A percentile compares a stretch with the other conserved stretches of the same genome.
Conservation (phyloP, 805 yeast genomes). For the Kregervanrija delftensis region DNA sequence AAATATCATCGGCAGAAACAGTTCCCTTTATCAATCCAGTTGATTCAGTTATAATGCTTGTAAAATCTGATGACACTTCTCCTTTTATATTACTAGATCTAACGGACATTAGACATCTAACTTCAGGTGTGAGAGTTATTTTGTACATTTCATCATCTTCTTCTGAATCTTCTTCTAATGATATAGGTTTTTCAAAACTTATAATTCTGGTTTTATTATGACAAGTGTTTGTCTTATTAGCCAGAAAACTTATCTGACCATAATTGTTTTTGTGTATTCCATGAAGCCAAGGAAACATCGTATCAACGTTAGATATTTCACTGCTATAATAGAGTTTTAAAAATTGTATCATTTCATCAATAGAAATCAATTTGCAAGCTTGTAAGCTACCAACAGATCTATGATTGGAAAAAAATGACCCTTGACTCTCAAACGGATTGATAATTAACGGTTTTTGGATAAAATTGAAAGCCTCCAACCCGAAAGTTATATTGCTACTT, state of each 20-base stretch:
- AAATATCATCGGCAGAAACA: constrained; percentile 45
- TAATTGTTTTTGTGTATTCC: constrained; percentile 56
- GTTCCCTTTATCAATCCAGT: constrained; percentile 49
- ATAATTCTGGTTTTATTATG: constrained; percentile 9
- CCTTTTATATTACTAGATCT: constrained; percentile 25
- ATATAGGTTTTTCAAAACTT: constrained; percentile 7
- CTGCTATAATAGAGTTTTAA: constrained; percentile 17
- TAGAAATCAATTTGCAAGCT: constrained; percentile 18
- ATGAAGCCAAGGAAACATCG: constrained; percentile 88
- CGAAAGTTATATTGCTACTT: neutral
- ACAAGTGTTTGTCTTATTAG: constrained; percentile 13
- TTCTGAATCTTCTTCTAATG: constrained; percentile 4
- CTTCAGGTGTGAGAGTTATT: constrained; percentile 15
- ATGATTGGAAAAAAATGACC: constrained; percentile 16
- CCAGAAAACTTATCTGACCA: constrained; percentile 43
- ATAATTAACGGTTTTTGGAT: neutral
- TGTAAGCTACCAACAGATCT: constrained; percentile 8
- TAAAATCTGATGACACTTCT: constrained; percentile 22
- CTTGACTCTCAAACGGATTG: constrained; percentile 18
- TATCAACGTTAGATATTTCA: constrained; percentile 53
- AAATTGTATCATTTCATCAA: constrained; percentile 20
- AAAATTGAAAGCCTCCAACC: no score
- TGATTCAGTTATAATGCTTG: constrained; percentile 28
- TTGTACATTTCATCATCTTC: constrained; percentile 1
- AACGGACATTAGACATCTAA: constrained; percentile 24